Base-by-base conservation (phyloP, 495 filamentous ascomycete genomes). In the Jackrogersella multiformis region DNA sequence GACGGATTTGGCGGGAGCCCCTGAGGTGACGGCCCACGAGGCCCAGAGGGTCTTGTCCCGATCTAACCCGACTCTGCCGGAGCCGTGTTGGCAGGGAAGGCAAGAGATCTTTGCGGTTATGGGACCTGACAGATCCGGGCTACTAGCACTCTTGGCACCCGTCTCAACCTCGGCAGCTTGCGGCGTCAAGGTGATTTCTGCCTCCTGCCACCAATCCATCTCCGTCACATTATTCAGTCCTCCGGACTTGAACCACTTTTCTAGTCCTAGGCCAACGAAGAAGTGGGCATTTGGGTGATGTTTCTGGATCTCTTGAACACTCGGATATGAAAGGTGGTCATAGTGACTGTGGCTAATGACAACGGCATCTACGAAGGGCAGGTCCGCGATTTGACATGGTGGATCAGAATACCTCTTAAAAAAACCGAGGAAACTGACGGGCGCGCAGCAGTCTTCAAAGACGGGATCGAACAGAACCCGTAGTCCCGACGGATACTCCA, bases 381-480 rank as follows among this genome's bases (percentile, higher is more conserved):
- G 84, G 66, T 96, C 92, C 34, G 85, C 82, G 64, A 96, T 86
- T 32, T 88, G 62, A 71, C 93, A 97, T 2, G 95, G 92, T 56
- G 84, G 82, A 54, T 89, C 81, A 0, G 95, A 96, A 75, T 88
- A 96, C 49, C 95, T 83, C 78, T 91, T 93, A 0, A 94, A 92
- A 0, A 94, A 92, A 0, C 91, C 88, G 35, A 90, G 48, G 75
- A 86, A 88, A 23, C 82, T 82, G 68, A 92, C 83, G 1, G 94
- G 95, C 20, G 87, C 86, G 74, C 95, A 99, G 49, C 93, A 89
- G 56, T 90, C 85, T 65, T 93, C 92, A 61, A 99, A 97, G 13
- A 99, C 94, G 1, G 95, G 95, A 74, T 99, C 95, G 75, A 97
- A 97, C 9, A 99, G 85, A 1, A 96, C 93, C 36, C 94, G 88